Base-by-base conservation (phyloP, 257 asterid genomes). In the Lavandula angustifolia region DNA sequence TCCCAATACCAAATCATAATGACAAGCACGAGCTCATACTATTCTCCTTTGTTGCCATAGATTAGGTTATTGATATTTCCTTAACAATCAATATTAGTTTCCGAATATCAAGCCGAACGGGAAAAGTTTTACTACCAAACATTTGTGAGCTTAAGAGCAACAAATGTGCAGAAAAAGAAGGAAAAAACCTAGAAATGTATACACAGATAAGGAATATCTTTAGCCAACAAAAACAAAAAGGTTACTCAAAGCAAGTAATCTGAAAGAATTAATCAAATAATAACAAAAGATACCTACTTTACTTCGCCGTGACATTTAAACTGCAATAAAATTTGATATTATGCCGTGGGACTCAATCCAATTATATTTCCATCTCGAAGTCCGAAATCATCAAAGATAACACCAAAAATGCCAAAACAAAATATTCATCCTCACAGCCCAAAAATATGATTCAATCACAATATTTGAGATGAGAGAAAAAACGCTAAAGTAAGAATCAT, bases 281-380 rank as follows among this genome's bases (percentile, higher is more conserved):
- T 42, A 11, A 38, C 37, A 41, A 46, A 0, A 62, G 29, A 12
- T 17, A 51, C 49, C 42, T 13, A 35, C 5, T 43, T 62, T 3
- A 31, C 18, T 22, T 33, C n/a, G 6, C 29, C 13, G 40, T 33
- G 61, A 40, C 16, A 57, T 18, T 32, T 29, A 63, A 11, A 32
- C 37, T 7, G 43, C 18, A 49, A 38, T 4, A 17, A 16, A 9
- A 58, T n/a, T 18, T 9, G 33, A 9, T 16, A 54, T 57, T 16
- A 12, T 40, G 34, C 33, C 41, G 33, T 31, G 41, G 49, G 44
- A 29, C 5, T 55, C 41, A 42, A 57, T 8, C 52, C 68, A 66
- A 49, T 37, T 61, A 14, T n/a, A 63, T 49, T 38, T 12, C 42
- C 46, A 63, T 43, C 17, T 71, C 43, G 31, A 49, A 43, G 57